These are phyloP conservation scores for Paecilomyces formosus DNA, from an alignment of 2,329 filamentous ascomycete species.

Conservation along the genomic window DNA sequence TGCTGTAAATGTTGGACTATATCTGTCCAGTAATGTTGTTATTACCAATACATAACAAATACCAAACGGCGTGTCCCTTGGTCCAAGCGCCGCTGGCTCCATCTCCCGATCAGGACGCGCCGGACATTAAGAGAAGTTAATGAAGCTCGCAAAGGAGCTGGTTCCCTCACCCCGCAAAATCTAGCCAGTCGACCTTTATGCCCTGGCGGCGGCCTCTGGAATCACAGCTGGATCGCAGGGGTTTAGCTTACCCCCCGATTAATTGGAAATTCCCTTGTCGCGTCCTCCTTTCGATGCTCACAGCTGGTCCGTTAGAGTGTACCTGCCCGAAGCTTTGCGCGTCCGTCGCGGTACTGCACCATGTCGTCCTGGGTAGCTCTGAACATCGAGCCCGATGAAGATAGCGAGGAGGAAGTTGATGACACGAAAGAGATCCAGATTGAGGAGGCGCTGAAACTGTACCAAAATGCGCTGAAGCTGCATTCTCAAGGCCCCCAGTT, in stretches of 20 bases:
- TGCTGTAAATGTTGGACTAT: neutral
- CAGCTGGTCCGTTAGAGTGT: constrained; percentile 1
- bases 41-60: neutral
- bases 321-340: constrained; percentile 6
- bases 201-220: neutral
- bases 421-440: constrained; percentile 95
- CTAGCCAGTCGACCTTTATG: neutral
- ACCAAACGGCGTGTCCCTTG: neutral
- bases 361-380: constrained; percentile 70
- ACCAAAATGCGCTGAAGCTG: constrained; percentile 82
- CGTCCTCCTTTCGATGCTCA: neutral
- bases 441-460: constrained; percentile 91
- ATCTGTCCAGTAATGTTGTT: neutral
- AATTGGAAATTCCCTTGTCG: neutral
- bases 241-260: neutral
- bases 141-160: neutral
- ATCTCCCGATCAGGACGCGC: neutral
- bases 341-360: constrained; percentile 11
- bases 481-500: constrained; percentile 77
- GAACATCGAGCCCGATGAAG: constrained; percentile 90
- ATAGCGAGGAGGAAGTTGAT: constrained; percentile 83
- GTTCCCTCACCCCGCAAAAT: neutral
- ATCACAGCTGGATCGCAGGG: neutral
- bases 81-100: neutral
- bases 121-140: neutral